phyloP scores from a whole-genome alignment of 192 early-diverging fungal species.

The Rhizoclosmatium sp. region DNA sequence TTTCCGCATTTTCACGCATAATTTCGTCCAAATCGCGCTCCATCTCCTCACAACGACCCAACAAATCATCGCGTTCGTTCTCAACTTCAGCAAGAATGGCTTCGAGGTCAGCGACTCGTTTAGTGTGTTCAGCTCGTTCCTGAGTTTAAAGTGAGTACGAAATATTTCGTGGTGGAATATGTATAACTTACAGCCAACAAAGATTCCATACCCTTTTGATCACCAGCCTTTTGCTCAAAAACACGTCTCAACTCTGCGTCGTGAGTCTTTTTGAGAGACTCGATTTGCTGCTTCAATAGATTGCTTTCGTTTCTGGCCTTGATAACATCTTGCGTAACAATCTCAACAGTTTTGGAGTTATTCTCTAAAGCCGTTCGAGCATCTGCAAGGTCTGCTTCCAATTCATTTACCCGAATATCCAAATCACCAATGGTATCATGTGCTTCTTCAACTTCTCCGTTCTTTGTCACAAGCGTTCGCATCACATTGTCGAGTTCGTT shows the following conservation, averaged over 20 bases:
- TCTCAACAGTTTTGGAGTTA: constrained; percentile 5
- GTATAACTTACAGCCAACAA: constrained; percentile 11
- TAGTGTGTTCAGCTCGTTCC: too few species aligned
- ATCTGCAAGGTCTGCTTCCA: constrained; percentile 23
- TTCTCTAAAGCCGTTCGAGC: constrained; percentile 3
- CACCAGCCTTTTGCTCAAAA: background rate
- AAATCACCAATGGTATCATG: constrained; percentile 37
- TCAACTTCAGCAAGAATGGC: background rate
- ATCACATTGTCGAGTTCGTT: background rate
- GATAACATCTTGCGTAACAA: background rate
- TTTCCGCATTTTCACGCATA: constrained; percentile 26
- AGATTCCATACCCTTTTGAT: background rate
- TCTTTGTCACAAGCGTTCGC: constrained; percentile 10
- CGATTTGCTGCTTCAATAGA: background rate
- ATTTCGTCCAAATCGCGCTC: constrained; percentile 15
- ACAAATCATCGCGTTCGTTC: constrained; percentile 23
- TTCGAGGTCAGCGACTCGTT: constrained; percentile 24
- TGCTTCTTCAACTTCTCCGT: constrained; percentile 15
- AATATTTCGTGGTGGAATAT: background rate
- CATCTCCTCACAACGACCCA: constrained; percentile 19
- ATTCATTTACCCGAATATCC: constrained; percentile 19
- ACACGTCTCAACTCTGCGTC: background rate
- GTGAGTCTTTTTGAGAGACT: background rate
- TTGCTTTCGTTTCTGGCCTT: background rate
- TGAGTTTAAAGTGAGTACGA: too few species aligned